These are phyloP conservation scores for Platanthera guangdongensis DNA, from an alignment of 106 monocot species.

Conservation along the genomic window DNA sequence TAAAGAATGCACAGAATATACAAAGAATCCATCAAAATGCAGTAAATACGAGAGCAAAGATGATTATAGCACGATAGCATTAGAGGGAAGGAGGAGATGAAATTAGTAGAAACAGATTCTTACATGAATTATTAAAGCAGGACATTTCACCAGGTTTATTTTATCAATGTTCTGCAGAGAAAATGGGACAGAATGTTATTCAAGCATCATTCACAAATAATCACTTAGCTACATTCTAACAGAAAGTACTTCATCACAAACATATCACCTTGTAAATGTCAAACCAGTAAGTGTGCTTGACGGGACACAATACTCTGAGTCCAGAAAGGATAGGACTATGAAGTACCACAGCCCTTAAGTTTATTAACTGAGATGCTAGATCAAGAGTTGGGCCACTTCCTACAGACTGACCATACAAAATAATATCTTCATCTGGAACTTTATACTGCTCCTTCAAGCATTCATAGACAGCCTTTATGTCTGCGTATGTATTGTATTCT, in stretches of 20 bases:
- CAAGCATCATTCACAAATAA: not conserved
- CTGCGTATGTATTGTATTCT: slow-evolving; percentile 62
- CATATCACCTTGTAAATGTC: slow-evolving; percentile 76
- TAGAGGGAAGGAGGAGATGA: not conserved
- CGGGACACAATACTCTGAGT: slow-evolving; percentile 63
- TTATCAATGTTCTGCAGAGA: slow-evolving; percentile 75
- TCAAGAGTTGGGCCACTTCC: slow-evolving; percentile 85
- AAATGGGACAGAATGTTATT: not conserved
- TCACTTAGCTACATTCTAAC: not conserved
- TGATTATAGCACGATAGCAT: not conserved
- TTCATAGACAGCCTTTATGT: slow-evolving; percentile 63
- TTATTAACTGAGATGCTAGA: slow-evolving; percentile 45
- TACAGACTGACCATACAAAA: slow-evolving; percentile 82
- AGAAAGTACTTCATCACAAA: not conserved
- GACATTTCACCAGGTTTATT: slow-evolving; percentile 57
- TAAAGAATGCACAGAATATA: not conserved
- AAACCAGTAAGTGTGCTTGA: slow-evolving; percentile 72
- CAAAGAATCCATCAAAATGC: not conserved
- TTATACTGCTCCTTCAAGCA: slow-evolving; percentile 54
- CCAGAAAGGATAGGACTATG: slow-evolving; percentile 82
- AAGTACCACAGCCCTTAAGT: slow-evolving; percentile 63
- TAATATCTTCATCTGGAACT: slow-evolving; percentile 46
- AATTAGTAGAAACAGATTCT: slow-evolving; percentile 10
- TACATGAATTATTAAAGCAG: slow-evolving; percentile 74
- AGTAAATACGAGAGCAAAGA: slow-evolving; percentile 5